A percentile compares a stretch with the other conserved stretches of the same genome.
Evolutionary conservation across 495 filamentous ascomycete species (phyloP).

Genomic region (Penicillium egyptiacum): DNA sequence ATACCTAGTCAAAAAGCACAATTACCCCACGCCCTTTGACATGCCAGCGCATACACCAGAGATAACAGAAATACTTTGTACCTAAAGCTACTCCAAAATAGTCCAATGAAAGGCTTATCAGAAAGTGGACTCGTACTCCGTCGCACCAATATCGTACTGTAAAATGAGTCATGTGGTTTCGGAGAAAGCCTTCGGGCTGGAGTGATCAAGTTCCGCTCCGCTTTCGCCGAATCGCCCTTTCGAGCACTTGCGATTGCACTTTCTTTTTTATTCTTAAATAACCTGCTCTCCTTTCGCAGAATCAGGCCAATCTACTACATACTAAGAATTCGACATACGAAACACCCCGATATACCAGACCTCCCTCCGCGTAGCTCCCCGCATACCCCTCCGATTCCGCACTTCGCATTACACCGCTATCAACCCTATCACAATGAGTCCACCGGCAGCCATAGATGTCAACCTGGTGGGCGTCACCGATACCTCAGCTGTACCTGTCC

Average conservation of each 20-base stretch:
- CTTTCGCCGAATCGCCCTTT: slow-evolving; percentile 8
- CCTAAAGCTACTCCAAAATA: background rate
- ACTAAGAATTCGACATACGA: background rate
- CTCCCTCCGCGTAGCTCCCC: slow-evolving; percentile 2
- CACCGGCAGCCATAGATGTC: slow-evolving; percentile 44
- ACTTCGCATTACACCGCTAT: slow-evolving; percentile 7
- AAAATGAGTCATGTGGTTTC: slow-evolving; percentile 26
- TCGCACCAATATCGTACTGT: too few relatives aligned
- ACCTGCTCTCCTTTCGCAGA: background rate
- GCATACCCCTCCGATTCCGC: slow-evolving; percentile 15
- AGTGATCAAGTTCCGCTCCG: slow-evolving; percentile 16
- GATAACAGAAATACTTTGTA: background rate
- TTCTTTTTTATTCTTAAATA: background rate
- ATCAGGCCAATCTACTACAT: background rate
- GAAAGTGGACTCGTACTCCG: too few relatives aligned
- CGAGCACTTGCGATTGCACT: background rate
- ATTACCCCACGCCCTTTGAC: background rate
- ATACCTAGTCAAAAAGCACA: background rate
- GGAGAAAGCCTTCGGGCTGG: slow-evolving; percentile 19
- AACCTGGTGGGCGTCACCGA: slow-evolving; percentile 39
- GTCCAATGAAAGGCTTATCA: background rate
- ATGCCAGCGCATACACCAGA: background rate
- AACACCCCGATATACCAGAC: background rate
- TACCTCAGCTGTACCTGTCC: slow-evolving; percentile 41
- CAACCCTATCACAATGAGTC: slow-evolving; percentile 34